A percentile compares a stretch with the other conserved stretches of the same genome.
Conservation (phyloP, 2,329 filamentous ascomycete genomes). For the Penicillium sp. region DNA sequence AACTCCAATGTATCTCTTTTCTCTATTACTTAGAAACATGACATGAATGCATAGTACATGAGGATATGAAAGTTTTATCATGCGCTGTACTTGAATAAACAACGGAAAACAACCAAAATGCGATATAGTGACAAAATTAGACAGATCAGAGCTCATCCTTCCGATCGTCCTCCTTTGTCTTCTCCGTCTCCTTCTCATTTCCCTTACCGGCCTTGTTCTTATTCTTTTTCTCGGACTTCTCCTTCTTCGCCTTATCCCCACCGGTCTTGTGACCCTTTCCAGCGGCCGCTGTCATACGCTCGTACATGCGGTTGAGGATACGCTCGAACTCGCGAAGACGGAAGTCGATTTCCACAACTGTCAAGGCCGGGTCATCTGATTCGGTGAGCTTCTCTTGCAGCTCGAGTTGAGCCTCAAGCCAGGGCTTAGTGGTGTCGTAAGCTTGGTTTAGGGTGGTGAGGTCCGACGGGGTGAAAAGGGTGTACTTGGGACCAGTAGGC, state of each 20-base stretch:
- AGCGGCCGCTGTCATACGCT: slow-evolving; percentile 48
- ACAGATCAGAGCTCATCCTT: slow-evolving; percentile 35
- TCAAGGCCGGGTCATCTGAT: slow-evolving; percentile 73
- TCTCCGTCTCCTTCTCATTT: slow-evolving; percentile 18
- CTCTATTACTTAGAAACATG: slow-evolving; percentile 17
- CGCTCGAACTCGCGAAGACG: slow-evolving; percentile 70
- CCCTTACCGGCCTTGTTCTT: slow-evolving; percentile 19
- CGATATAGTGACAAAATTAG: slow-evolving; percentile 3
- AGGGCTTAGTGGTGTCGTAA: slow-evolving; percentile 64
- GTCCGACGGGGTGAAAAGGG: slow-evolving; percentile 72
- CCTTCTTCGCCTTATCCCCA: slow-evolving; percentile 30
- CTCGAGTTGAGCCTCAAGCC: slow-evolving; percentile 71
- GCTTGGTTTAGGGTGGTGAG: slow-evolving; percentile 64
- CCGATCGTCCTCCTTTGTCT: slow-evolving; percentile 26
- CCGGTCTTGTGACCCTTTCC: slow-evolving; percentile 24
- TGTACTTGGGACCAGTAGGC: slow-evolving; percentile 55
- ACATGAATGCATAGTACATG: slow-evolving; percentile 18
- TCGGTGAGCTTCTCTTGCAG: slow-evolving; percentile 69
- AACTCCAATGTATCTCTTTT: slow-evolving; percentile 21
- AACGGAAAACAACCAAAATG: slow-evolving; percentile 5
- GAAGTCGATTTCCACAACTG: slow-evolving; percentile 68
- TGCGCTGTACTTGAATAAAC: slow-evolving; percentile 14
- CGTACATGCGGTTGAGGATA: slow-evolving; percentile 36
- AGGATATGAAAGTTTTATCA: slow-evolving; percentile 12
- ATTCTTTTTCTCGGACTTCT: slow-evolving; percentile 27